These are phyloP conservation scores for Verruconis gallopava DNA, from an alignment of 2,329 filamentous ascomycete species.

Conservation along the genomic window DNA sequence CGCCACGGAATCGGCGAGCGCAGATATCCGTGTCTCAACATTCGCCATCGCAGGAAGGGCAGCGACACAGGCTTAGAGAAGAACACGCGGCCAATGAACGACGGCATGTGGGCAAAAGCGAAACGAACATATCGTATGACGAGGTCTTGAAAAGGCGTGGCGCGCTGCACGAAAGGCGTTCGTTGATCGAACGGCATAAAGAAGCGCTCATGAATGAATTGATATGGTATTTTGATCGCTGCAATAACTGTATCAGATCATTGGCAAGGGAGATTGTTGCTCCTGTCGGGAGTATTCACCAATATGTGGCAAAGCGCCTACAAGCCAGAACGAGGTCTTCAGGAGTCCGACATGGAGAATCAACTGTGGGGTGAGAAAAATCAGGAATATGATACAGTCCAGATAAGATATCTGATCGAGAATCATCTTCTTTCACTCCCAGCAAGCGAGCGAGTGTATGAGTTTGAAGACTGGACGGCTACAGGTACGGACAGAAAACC, in stretches of 20 bases:
- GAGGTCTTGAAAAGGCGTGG: conserved; percentile 64
- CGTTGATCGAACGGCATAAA: conserved; percentile 33
- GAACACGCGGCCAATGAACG: conserved; percentile 59
- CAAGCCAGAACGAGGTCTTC: conserved; percentile 42
- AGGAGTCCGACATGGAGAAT: conserved; percentile 53
- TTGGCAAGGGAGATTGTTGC: not conserved
- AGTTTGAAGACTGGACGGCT: too few species aligned
- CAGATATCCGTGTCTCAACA: conserved; percentile 58
- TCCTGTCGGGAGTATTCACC: conserved; percentile 33
- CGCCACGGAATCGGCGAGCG: conserved; percentile 50
- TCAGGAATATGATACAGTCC: conserved; percentile 60
- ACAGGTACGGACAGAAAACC: too few species aligned
- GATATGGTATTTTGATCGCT: conserved; percentile 47
- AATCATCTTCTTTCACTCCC: conserved; percentile 43
- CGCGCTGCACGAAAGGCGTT: conserved; percentile 52
- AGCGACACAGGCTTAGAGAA: conserved; percentile 61
- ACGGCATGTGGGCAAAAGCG: conserved; percentile 59
- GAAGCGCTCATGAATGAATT: conserved; percentile 46
- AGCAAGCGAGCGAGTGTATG: conserved; percentile 1
- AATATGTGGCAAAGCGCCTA: conserved; percentile 57
- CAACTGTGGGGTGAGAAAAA: conserved; percentile 59
- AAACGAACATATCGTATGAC: conserved; percentile 67
- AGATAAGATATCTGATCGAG: conserved; percentile 60
- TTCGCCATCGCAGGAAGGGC: conserved; percentile 62
- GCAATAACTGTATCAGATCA: conserved; percentile 15